Evolutionary conservation across 1,284 basidiomycete genomes (phyloP).

Genomic region (Ceratorhiza oryzae-sativae): DNA sequence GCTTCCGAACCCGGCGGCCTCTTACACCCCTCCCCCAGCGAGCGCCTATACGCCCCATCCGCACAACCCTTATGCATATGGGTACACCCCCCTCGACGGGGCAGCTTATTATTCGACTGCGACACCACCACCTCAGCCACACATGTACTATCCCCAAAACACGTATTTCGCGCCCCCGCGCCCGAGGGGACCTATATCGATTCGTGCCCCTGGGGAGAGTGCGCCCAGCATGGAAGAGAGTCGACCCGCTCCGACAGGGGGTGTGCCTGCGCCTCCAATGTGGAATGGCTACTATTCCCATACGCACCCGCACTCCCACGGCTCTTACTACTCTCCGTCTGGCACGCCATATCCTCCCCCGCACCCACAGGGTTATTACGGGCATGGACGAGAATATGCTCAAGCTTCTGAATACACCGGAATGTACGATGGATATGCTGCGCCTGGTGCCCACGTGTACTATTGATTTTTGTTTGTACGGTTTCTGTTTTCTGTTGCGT

Average conservation of each 20-base stretch:
- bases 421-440: conserved; percentile 32
- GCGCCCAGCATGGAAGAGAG: background rate
- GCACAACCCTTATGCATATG: conserved; percentile 35
- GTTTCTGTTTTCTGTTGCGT: background rate
- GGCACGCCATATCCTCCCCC: conserved; percentile 32
- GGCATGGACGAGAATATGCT: conserved; percentile 12
- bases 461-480: conserved; percentile 19
- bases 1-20: background rate
- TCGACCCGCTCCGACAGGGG: background rate
- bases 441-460: conserved; percentile 24
- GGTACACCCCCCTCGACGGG: conserved; percentile 31
- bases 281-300: conserved; percentile 35
- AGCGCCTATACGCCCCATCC: conserved; percentile 5
- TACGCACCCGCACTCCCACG: conserved; percentile 16
- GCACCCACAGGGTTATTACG: conserved; percentile 24
- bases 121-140: conserved; percentile 16
- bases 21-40: conserved; percentile 15
- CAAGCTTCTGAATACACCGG: conserved; percentile 5
- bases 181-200: conserved; percentile 27
- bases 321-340: conserved; percentile 35
- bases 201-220: conserved; percentile 37
- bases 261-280: conserved; percentile 14
- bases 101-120: conserved; percentile 36
- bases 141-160: conserved; percentile 26
- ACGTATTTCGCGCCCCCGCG: conserved; percentile 34